phyloP scores from a whole-genome alignment of 73 alveolate species.

The Uronychia setigera region DNA sequence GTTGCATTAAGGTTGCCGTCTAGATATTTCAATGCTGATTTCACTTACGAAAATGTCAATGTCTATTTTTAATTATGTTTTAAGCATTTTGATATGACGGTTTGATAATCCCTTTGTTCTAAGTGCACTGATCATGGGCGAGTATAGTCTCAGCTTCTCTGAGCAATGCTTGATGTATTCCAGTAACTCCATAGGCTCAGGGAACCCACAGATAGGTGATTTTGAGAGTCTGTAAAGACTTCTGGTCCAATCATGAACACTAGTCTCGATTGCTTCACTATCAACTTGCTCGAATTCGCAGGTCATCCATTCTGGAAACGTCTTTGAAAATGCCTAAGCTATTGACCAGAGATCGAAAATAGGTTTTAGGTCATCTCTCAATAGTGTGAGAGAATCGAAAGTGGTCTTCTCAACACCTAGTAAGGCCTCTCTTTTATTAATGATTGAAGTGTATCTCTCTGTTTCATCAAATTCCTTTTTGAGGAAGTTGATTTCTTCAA shows the following conservation, averaged over 20 bases:
- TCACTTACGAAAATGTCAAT: neutral
- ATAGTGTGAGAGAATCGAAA: slow-evolving; percentile 15
- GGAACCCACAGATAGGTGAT: neutral
- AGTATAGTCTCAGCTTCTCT: neutral
- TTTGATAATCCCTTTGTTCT: slow-evolving; percentile 1
- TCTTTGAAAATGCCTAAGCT: slow-evolving; percentile 24
- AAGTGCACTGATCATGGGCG: slow-evolving; percentile 8
- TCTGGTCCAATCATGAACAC: slow-evolving; percentile 32
- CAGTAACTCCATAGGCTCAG: neutral
- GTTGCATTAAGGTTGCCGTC: neutral
- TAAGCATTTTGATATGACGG: slow-evolving; percentile 1
- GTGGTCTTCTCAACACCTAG: slow-evolving; percentile 31
- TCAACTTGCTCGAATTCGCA: slow-evolving; percentile 34
- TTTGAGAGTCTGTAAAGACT: neutral
- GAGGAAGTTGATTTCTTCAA: slow-evolving; percentile 4
- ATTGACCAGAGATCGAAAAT: slow-evolving; percentile 32
- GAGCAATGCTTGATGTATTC: neutral
- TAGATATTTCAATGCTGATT: neutral
- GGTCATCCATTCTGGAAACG: slow-evolving; percentile 52
- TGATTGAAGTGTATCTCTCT: slow-evolving; percentile 24
- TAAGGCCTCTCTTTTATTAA: slow-evolving; percentile 41
- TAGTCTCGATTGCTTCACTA: slow-evolving; percentile 25
- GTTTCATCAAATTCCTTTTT: slow-evolving; percentile 25
- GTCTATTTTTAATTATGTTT: neutral
- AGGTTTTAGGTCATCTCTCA: slow-evolving; percentile 35